Evolutionary conservation across 1,284 basidiomycete genomes (phyloP), one percentile per base, ranked within the genome.

Genomic region (Austroboletus rostrupii): DNA sequence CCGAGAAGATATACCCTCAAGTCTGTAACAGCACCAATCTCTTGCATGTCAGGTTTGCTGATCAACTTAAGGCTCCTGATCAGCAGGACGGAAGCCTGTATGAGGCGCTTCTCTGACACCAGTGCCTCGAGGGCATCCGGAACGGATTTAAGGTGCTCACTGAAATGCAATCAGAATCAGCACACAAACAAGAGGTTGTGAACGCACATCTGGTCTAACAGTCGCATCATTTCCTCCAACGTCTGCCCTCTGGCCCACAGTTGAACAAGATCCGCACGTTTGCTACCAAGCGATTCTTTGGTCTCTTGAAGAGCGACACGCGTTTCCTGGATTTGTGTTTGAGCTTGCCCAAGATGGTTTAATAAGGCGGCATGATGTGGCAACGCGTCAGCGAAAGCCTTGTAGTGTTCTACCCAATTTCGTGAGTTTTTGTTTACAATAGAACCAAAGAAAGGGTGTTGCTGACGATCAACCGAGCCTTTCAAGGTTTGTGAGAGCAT

Each of bases 71-170:
- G 71, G 62, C 91, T 94, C 42, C 89, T 78, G 35, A 97, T 85
- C 23, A 99, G 81, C 20, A 99, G 74, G 14, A 92, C 82, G 2
- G 96, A 85, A 0, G 96, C 96, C 57, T 95, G 87, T 33, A 98
- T 72, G 45, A 98, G 83, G 8, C 90, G 83, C 66, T 99, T 99
- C 68, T 98, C 97, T 1, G 94, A 90, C 67, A 99, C 92, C n/a
- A 98, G 73, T 6, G 87, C 85, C 68, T 99, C 97, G 26, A 99
- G 76, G 19, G 86, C 78, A 62, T 99, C 97, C 1, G 97, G 96
- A 1, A 98, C 87, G 43, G 85, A 78, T 67, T 94, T 95, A 35
- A 99, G 74, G 59, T 90, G 80, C 64, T 98, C 95, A 50, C 95
- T 97, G 12, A 28, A 32, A 50, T 53, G 42, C 40, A 28, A 53